Base-by-base conservation (phyloP, 2,329 filamentous ascomycete genomes). In the Paracoccidioides lutzii region DNA sequence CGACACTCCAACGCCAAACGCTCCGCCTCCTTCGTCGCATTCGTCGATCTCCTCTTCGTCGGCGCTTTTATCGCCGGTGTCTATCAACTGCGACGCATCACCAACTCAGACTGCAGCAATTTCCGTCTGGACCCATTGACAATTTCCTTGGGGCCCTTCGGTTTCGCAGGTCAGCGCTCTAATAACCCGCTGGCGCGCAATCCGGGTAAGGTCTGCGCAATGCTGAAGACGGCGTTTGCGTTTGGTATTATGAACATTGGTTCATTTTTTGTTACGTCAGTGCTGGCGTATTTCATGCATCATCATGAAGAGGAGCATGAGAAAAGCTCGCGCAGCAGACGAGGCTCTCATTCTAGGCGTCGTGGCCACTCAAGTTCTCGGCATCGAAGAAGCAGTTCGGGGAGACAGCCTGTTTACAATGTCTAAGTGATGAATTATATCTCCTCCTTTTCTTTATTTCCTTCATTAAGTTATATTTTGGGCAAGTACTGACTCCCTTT, bases 141-240 rank as follows among this genome's bases (percentile, higher is more conserved):
- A 63, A 67, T 80, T 54, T 76, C 77, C 51, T 75, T 90, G 45
- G 85, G 85, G 10, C 74, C 79, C 10, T 80, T 88, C 59, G 79
- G 81, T 35, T 75, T 72, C 60, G 80, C 80, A 45, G 76, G 76
- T 12, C 59, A 63, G 6, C 62, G 71, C 38, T 76, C 76, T 50
- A 72, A 72, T 53, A 77, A 72, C 55, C 65, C 65, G 7, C 73
- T 81, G 57, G 70, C 77, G 44, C 66, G 83, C 43, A 70, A 78
- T 54, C 70, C 83, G 41, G 78, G 88, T 71, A 91, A 91, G 77
- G 81, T 82, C 4, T 97, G 91, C 73, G 81, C 85, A 52, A 93
- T 96, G 88, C 81, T 95, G 66, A 97, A 96, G 80, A 86, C 90
- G 0, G 80, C 78, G 62, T 97, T 89, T 73, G 91, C 89, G 2